phyloP scores from a whole-genome alignment of 164 flowering plant genomes.

The Aristolochia fimbriata region DNA sequence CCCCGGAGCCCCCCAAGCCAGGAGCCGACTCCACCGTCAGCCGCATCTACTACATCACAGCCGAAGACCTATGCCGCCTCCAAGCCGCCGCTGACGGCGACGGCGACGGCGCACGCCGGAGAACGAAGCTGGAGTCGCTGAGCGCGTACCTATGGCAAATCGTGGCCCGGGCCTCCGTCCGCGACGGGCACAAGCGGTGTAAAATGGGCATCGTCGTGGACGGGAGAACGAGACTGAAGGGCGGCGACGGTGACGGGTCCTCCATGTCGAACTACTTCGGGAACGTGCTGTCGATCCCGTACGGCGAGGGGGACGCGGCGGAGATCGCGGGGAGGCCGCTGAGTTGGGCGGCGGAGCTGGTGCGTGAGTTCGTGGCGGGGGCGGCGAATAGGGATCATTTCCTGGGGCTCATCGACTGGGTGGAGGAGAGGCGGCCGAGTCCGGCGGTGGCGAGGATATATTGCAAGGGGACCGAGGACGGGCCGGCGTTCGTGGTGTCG shows the following conservation, averaged over 20 bases:
- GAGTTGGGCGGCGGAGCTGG: conserved; percentile 18
- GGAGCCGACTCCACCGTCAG: conserved; percentile 3
- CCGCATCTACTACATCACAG: conserved; percentile 9
- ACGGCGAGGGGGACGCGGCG: conserved; percentile 6
- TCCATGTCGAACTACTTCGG: conserved; percentile 23
- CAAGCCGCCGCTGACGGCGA: conserved; percentile 4
- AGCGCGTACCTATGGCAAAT: conserved; percentile 11
- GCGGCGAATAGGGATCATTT: conserved; percentile 26
- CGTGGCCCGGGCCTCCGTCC: not conserved
- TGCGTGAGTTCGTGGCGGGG: conserved; percentile 9
- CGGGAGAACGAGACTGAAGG: conserved; percentile 10
- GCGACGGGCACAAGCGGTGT: not conserved
- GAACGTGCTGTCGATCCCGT: conserved; percentile 30
- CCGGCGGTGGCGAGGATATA: conserved; percentile 18
- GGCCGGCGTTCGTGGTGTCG: conserved; percentile 27
- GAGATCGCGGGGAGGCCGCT: conserved; percentile 15
- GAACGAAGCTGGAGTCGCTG: conserved; percentile 12
- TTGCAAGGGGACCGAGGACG: conserved; percentile 17
- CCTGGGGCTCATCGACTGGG: conserved; percentile 26
- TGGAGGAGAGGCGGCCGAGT: conserved; percentile 24
- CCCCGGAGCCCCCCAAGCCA: not conserved
- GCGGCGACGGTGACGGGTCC: not conserved
- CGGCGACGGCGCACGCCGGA: not conserved
- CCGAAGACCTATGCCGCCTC: conserved; percentile 1
- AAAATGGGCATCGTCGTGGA: conserved; percentile 15